A percentile compares a stretch with the other conserved stretches of the same genome.
Conservation (phyloP, 352 stramenopile genomes). For the Globisporangium paroecandrum region DNA sequence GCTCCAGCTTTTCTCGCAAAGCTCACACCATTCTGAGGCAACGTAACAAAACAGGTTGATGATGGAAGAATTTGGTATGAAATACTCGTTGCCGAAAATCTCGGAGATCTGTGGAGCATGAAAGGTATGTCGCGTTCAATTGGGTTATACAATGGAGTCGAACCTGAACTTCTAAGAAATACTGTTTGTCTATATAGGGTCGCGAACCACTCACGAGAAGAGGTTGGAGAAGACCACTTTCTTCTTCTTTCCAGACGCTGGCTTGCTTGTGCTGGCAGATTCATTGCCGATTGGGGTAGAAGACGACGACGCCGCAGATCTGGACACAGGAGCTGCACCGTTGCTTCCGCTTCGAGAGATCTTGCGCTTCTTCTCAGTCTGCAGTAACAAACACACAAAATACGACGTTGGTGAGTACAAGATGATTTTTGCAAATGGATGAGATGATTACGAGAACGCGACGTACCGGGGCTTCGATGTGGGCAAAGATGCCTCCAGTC, state of each 20-base stretch:
- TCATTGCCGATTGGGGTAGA: slow-evolving; percentile 5
- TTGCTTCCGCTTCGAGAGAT: slow-evolving; percentile 16
- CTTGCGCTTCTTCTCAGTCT: slow-evolving; percentile 73
- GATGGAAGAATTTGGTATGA: neutral
- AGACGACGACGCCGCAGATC: slow-evolving; percentile 4
- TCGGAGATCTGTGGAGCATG: neutral
- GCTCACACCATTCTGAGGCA: neutral
- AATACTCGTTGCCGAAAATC: neutral
- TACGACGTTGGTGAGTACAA: neutral
- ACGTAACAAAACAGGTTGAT: neutral
- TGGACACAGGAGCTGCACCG: slow-evolving; percentile 5
- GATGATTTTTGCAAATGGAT: neutral
- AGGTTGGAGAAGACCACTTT: slow-evolving; percentile 81
- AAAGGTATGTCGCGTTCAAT: neutral
- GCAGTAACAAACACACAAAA: neutral
- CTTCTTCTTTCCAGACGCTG: slow-evolving; percentile 54
- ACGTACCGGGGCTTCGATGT: slow-evolving; percentile 61
- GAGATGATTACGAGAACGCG: neutral
- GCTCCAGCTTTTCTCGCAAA: neutral
- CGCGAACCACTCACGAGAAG: slow-evolving; percentile 38
- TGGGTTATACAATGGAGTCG: neutral
- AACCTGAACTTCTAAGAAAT: slow-evolving; percentile 1
- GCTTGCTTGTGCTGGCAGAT: slow-evolving; percentile 21
- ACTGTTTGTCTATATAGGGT: slow-evolving; percentile 6
- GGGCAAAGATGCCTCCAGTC: slow-evolving; percentile 80